phyloP scores from a whole-genome alignment of 208 protist species.

The Leishmania lainsoni region DNA sequence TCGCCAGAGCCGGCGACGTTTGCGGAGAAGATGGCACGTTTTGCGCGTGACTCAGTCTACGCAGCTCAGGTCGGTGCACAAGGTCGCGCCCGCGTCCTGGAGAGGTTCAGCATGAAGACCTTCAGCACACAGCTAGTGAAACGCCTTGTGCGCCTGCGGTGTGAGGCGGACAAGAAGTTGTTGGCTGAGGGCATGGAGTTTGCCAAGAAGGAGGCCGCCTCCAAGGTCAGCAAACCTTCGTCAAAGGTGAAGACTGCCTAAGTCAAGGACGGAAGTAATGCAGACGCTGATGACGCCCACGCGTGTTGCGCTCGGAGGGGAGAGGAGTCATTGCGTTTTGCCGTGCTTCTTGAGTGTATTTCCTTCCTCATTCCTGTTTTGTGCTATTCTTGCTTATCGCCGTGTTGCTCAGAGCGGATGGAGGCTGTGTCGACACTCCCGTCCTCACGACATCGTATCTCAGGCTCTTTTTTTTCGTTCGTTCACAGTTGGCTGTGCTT shows the following conservation, averaged over 20 bases:
- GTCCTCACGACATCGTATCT: neutral
- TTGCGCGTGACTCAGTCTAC: constrained; percentile 35
- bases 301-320: neutral
- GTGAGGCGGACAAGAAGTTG: constrained; percentile 17
- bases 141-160: constrained; percentile 18
- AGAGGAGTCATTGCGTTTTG: neutral
- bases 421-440: neutral
- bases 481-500: neutral
- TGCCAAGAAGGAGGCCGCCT: neutral
- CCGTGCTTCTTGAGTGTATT: neutral
- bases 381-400: neutral
- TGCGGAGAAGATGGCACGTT: constrained; percentile 52
- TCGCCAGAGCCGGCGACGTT: constrained; percentile 62
- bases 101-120: constrained; percentile 50
- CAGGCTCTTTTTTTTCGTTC: neutral
- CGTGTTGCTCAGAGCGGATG: neutral
- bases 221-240: constrained; percentile 6
- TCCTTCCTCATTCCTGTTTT: neutral
- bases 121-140: constrained; percentile 63
- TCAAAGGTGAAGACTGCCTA: constrained; percentile 11
- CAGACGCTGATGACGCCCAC: neutral
- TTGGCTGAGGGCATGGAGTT: constrained; percentile 12
- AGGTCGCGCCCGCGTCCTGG: constrained; percentile 39
- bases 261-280: neutral
- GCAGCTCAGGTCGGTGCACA: constrained; percentile 44